These are phyloP conservation scores for Tylopilus intermedius DNA, from an alignment of 768 basidiomycete species.

Conservation along the genomic window DNA sequence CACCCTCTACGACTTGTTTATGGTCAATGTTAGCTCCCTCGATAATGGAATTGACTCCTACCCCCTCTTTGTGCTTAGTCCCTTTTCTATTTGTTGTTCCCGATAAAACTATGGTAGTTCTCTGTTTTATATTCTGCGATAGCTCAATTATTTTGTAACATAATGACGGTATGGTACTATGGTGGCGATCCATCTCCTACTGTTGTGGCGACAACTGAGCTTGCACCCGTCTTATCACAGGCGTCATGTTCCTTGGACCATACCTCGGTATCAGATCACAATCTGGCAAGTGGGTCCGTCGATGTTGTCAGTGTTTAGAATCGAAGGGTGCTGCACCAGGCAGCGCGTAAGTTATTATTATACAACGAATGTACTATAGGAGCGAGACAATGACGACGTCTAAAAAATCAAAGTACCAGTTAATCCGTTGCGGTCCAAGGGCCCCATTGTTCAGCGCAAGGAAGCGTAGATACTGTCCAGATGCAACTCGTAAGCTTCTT, in stretches of 20 bases:
- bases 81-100: slow-evolving; percentile 5
- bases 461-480: slow-evolving; percentile 55
- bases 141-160: slow-evolving; percentile 13
- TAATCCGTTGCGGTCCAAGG: too few relatives aligned
- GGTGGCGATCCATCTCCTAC: too few relatives aligned
- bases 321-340: too few relatives aligned
- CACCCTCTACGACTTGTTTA: slow-evolving; percentile 18
- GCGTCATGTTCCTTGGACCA: too few relatives aligned
- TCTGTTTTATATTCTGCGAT: slow-evolving; percentile 15
- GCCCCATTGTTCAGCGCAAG: slow-evolving; percentile 10
- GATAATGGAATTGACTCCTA: slow-evolving; percentile 16
- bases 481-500: slow-evolving; percentile 53
- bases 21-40: slow-evolving; percentile 20
- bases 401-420: neutral
- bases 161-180: neutral
- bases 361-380: too few relatives aligned
- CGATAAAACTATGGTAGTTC: slow-evolving; percentile 7
- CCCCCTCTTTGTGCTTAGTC: slow-evolving; percentile 8
- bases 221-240: too few relatives aligned
- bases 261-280: too few relatives aligned
- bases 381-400: too few relatives aligned
- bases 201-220: neutral
- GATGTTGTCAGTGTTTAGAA: too few relatives aligned
- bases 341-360: too few relatives aligned
- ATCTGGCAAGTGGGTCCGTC: too few relatives aligned